Base-by-base conservation (phyloP, 1,139 yeast genomes). In the Hanseniaspora gamundiae region DNA sequence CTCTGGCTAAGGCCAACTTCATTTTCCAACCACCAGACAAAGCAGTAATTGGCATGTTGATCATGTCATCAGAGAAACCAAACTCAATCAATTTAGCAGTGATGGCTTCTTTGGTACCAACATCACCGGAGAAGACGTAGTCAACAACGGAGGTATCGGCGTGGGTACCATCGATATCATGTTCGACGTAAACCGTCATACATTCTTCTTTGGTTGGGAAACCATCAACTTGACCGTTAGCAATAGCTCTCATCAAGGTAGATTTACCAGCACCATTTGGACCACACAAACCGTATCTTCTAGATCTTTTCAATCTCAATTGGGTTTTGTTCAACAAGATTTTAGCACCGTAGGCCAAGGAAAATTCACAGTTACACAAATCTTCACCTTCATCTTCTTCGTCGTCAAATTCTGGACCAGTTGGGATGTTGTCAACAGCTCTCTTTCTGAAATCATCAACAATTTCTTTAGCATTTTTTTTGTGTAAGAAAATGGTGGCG, bases 191-290 rank as follows among this genome's bases (percentile, higher is more conserved):
- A 62, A 91, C 95, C 59, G 98, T 91, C 78, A 87, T 86, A 74
- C 95, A 86, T 74, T 86, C 96, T 46, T 85, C 94, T 74, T 87
- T 95, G 61, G 93, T 73, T 74, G 98, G 98, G 95, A 91, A 91
- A 71, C 97, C 97, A 68, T 91, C 97, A 65, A 91, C 96, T 78
- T 91, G 97, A 70, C 97, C 97, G 74, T 91, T 88, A 59, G 97
- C 97, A 73, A 91, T 85, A 61, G 98, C 97, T 78, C 96, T 86
- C 97, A 91, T 87, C 71, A 91, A 81, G 60, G 98, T 91, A 58
- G 97, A 91, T 76, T 91, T 91, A 84, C 98, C 98, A 63, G 97
- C 95, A 83, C 98, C 98, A 73, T 91, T 91, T 66, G 97, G 96
- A 74, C 98, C 98, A 77, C 96, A 88, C 61, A 91, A 78, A 86